Evolutionary conservation across 352 stramenopile species (phyloP).

Genomic region (Phytophthora foliorum): DNA sequence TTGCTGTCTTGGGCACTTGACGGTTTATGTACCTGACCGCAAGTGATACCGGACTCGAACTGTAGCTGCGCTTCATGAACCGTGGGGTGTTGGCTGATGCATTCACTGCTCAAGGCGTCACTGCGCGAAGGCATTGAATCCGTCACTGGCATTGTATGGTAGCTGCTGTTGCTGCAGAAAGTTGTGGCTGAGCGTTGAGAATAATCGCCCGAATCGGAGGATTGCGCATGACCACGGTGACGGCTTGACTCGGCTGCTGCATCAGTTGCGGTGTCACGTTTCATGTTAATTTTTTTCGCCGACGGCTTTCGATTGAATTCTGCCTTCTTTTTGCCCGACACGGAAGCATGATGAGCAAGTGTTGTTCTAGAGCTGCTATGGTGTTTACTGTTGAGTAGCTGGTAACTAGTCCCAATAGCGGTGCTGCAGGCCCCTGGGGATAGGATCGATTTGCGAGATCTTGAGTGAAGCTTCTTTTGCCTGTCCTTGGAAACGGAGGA

Average conservation of each 20-base stretch:
- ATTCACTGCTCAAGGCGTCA: constrained; percentile 5
- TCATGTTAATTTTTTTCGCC: neutral
- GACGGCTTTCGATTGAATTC: constrained; percentile 13
- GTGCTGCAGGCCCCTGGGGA: neutral
- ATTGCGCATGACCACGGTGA: neutral
- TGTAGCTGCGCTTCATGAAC: neutral
- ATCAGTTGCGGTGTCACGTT: neutral
- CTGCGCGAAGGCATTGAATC: constrained; percentile 1
- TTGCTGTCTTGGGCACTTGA: constrained; percentile 6
- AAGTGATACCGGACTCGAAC: neutral
- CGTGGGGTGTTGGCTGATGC: neutral
- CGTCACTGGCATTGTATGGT: neutral
- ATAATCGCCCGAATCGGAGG: neutral
- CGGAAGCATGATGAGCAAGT: no score
- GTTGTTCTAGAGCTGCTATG: constrained; percentile 11
- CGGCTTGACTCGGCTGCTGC: neutral
- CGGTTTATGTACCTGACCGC: constrained; percentile 4
- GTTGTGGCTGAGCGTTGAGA: constrained; percentile 21
- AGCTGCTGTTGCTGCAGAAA: neutral
- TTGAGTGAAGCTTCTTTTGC: constrained; percentile 8
- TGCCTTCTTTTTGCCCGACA: no score
- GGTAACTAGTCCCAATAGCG: constrained; percentile 2
- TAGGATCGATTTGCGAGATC: no score
- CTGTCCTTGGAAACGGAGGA: neutral
- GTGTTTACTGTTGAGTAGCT: constrained; percentile 16